phyloP scores from a whole-genome alignment of 805 yeast species.

The Wickerhamiella spandovensis region DNA sequence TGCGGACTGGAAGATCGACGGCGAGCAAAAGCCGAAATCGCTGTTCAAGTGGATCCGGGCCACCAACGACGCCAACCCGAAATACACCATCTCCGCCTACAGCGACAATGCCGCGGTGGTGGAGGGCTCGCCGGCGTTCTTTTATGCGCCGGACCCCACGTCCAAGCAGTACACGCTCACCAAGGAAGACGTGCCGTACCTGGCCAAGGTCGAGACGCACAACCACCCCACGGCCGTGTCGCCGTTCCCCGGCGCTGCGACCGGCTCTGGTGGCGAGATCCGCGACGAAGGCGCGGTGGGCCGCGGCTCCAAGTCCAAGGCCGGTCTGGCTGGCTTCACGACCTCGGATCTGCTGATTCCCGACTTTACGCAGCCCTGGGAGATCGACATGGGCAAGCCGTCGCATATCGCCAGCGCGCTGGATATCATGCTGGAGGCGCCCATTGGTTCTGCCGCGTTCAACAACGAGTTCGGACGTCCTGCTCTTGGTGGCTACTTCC shows the following conservation, averaged over 20 bases:
- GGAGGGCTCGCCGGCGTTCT: constrained; percentile 60
- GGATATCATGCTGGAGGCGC: constrained; percentile 95
- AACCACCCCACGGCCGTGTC: constrained; percentile 99
- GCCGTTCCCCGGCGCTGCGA: constrained; percentile 98
- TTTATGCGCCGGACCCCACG: constrained; percentile 63
- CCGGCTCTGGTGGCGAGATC: constrained; percentile 99
- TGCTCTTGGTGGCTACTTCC: constrained; percentile 88
- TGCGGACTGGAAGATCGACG: constrained; percentile 96
- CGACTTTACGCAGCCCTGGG: constrained; percentile 86
- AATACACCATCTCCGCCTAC: constrained; percentile 82
- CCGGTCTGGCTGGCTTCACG: constrained; percentile 87
- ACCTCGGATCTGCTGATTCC: constrained; percentile 89
- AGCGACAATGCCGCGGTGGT: constrained; percentile 96
- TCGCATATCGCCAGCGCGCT: constrained; percentile 82
- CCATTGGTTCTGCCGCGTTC: constrained; percentile 94
- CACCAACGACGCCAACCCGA: constrained; percentile 70
- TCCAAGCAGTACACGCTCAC: constrained; percentile 61
- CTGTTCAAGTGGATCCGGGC: constrained; percentile 92
- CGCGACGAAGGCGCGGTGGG: constrained; percentile 99
- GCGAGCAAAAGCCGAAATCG: constrained; percentile 53
- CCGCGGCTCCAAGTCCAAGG: constrained; percentile 92
- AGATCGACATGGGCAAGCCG: constrained; percentile 78
- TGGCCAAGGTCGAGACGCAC: constrained; percentile 95
- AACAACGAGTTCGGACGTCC: constrained; percentile 99
- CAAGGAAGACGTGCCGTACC: constrained; percentile 71